These are phyloP conservation scores for Passiflora organensis DNA, from an alignment of 345 rosid species.

Conservation along the genomic window DNA sequence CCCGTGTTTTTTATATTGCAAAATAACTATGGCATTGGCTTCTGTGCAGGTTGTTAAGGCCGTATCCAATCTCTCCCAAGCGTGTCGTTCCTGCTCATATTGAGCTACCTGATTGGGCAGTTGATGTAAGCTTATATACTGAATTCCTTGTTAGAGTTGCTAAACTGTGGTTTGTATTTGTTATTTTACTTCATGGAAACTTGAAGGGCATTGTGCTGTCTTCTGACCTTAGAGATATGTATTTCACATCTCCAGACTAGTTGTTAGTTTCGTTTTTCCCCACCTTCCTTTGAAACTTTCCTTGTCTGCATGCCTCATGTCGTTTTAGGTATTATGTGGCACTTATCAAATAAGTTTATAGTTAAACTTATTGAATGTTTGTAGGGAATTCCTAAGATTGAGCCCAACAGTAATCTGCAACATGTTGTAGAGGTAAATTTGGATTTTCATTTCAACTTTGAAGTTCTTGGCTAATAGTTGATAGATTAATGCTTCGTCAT, in stretches of 20 bases:
- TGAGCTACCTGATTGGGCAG: slow-evolving; percentile 85
- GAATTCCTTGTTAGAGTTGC: neutral
- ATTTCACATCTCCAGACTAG: too few relatives aligned
- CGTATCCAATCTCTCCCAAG: slow-evolving; percentile 65
- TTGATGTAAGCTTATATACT: slow-evolving; percentile 52
- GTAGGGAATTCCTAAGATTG: slow-evolving; percentile 80
- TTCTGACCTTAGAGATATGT: too few relatives aligned
- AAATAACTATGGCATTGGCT: neutral
- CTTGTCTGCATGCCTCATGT: neutral
- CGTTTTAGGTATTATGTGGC: neutral
- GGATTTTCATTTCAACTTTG: neutral
- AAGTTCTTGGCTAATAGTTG: neutral
- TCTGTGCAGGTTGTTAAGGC: slow-evolving; percentile 60
- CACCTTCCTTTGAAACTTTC: neutral
- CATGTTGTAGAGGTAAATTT: slow-evolving; percentile 70
- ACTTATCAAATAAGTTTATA: too few relatives aligned
- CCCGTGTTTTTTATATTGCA: neutral
- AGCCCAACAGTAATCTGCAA: slow-evolving; percentile 84
- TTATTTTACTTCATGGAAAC: too few relatives aligned
- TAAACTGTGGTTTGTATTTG: neutral
- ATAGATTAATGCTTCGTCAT: neutral
- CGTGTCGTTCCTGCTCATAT: slow-evolving; percentile 61
- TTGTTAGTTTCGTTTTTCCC: neutral
- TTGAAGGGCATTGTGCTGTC: too few relatives aligned
- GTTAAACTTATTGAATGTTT: slow-evolving; percentile 1